Evolutionary conservation across 75 land plant species (phyloP).

Genomic region (Pinus taeda): DNA sequence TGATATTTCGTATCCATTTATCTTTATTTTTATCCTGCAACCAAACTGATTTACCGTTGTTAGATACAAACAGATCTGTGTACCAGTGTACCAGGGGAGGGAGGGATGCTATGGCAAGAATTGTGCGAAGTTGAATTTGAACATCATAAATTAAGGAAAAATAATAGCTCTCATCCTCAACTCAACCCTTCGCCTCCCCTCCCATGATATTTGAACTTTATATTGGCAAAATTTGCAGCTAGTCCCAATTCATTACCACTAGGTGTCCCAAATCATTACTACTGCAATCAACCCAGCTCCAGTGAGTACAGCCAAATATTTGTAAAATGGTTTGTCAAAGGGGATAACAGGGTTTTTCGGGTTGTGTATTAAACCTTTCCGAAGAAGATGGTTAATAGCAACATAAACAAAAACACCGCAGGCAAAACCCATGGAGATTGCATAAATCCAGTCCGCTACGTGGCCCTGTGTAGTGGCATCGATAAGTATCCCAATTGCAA

Average conservation of each 20-base stretch:
- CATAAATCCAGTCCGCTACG: conserved; percentile 71
- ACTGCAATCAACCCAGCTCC: conserved; percentile 4
- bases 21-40: too few relatives aligned
- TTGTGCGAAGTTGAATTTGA: too few relatives aligned
- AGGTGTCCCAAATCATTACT: background rate
- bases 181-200: too few relatives aligned
- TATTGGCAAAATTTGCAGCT: background rate
- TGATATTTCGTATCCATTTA: too few relatives aligned
- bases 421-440: conserved; percentile 84
- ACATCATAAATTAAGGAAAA: too few relatives aligned
- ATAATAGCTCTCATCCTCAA: too few relatives aligned
- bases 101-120: too few relatives aligned
- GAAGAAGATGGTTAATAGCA: background rate
- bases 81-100: too few relatives aligned
- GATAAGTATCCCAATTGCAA: conserved; percentile 77
- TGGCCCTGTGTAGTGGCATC: conserved; percentile 68
- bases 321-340: background rate
- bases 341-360: background rate
- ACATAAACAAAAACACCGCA: conserved; percentile 75
- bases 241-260: background rate
- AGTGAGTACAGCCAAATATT: background rate
- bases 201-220: too few relatives aligned
- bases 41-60: too few relatives aligned
- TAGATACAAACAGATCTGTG: too few relatives aligned
- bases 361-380: background rate